Evolutionary conservation across 1,139 yeast genomes (phyloP), one percentile per base, ranked within the genome.

Genomic region (Pichia norvegensis): DNA sequence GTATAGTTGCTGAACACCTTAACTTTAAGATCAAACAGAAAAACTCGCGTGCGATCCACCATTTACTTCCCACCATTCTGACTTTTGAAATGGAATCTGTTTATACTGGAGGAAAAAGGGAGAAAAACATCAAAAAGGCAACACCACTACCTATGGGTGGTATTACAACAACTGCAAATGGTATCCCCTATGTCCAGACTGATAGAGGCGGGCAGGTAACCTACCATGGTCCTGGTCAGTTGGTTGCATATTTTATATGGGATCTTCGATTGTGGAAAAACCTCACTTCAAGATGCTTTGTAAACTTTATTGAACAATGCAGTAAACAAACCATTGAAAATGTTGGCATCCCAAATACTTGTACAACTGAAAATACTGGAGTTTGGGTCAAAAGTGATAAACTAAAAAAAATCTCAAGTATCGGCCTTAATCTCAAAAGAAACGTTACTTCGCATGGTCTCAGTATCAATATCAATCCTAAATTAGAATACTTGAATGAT

Each of bases 141-240:
- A 66, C 67, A 36, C 63, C 63, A 36, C 69, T 68, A 8, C 47
- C 47, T 5, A 10, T 40, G 19, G 73, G 78, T 27, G 82, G 79
- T 53, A 14, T 19, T 1, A 36, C 23, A 8, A 11, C 11, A 13
- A 29, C 44, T 5, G 33, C 44, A 2, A 71, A 85, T 0, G 95
- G 41, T 94, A 95, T 17, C 82, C 86, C 63, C 74, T 85, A 79
- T 58, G 75, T 81, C 25, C 95, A 86, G 57, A 75, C 94, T 0
- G 81, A 79, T 50, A 71, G 99, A 50, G 99, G 99, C n/a, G 99
- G 99, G 0, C 95, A 92, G 61, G 79, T 92, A 1, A 92, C 98
- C 0, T 94, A 87, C 73, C 99, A 94, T 66, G 97, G 97, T 0
- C 82, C 90, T 2, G 98, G 98, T 0, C 99, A 94, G 64, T 64